Base-by-base conservation (phyloP, 2,329 filamentous ascomycete genomes). In the Ceratocystis colombiana region DNA sequence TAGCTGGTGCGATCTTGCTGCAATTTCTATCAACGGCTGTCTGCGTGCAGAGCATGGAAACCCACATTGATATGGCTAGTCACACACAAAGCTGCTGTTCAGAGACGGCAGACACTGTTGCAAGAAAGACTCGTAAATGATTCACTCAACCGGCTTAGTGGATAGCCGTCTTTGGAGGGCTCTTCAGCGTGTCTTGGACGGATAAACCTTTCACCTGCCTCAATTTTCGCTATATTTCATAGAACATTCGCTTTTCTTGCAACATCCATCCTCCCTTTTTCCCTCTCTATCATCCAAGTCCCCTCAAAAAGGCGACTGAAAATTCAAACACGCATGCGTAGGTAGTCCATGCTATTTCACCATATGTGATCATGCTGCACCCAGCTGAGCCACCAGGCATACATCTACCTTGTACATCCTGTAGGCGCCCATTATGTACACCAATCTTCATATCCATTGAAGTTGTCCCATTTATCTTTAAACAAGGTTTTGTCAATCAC, bases 331-430 rank as follows among this genome's bases (percentile, higher is more conserved):
- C 50, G 15, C 25, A 30, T 17, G 25, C 10, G 20, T n/a, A 5
- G 10, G 20, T n/a, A 5, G 10, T n/a, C 17, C 17, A 8, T n/a
- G 17, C 17, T 50, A 50, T 22, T 57, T 55, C 20, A 17, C 28
- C 53, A 30, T 10, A 57, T 53, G 8, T 25, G 20, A 57, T n/a
- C 15, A 30, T 17, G 28, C 25, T 57, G 28, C 53, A 57, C 53
- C 33, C 53, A 30, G 53, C 53, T 44, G 46, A 63, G 37, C 61
- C 46, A 25, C 3, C 44, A 44, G 6, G 61, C 33, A 30, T n/a
- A 63, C 30, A 33, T 63, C 30, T 48, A 28, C 25, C 61, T 30
- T n/a, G 44, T 63, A n/a, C 17, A 20, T n/a, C 15, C 17, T 50
- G 46, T 50, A 50, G 46, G 33, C 33, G 0, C 8, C 33, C 33